Percentiles rank a stretch among this genome's conserved stretches.
These are phyloP conservation scores for Termitomyces heimii DNA, from an alignment of 768 basidiomycete species.

Conservation along the genomic window DNA sequence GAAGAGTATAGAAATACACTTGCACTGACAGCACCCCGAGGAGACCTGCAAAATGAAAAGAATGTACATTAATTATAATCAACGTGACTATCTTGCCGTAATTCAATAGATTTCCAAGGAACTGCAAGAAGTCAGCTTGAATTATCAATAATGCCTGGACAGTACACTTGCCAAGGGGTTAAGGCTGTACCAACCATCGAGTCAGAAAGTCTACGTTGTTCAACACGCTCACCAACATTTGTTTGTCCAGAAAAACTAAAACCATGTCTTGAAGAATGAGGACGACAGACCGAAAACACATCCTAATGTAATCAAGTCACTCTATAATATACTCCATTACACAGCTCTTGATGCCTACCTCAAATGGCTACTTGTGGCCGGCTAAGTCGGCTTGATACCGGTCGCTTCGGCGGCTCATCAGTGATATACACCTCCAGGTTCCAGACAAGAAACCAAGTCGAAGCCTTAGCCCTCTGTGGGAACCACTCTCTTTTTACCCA, in stretches of 20 bases:
- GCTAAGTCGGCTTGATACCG: too few relatives aligned
- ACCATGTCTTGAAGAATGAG: background rate
- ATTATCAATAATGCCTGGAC: background rate
- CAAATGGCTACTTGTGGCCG: too few relatives aligned
- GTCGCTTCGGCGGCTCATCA: too few relatives aligned
- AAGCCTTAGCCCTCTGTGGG: too few relatives aligned
- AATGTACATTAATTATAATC: background rate
- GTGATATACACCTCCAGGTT: too few relatives aligned
- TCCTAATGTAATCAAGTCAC: background rate
- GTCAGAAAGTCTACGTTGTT: background rate
- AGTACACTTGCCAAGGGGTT: background rate
- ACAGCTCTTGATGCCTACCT: background rate
- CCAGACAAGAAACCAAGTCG: too few relatives aligned
- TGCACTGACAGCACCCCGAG: background rate
- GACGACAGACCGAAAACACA: background rate
- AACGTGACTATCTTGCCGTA: background rate
- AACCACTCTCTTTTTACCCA: too few relatives aligned
- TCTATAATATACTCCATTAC: background rate
- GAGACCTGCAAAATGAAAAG: constrained; percentile 9
- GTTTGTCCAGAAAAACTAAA: too few relatives aligned
- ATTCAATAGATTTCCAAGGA: background rate
- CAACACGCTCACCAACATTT: background rate
- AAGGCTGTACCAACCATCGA: background rate
- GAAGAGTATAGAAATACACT: background rate
- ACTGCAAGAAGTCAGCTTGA: background rate